Base-by-base conservation (phyloP, 495 filamentous ascomycete species). In the Amorphotheca resinae region DNA sequence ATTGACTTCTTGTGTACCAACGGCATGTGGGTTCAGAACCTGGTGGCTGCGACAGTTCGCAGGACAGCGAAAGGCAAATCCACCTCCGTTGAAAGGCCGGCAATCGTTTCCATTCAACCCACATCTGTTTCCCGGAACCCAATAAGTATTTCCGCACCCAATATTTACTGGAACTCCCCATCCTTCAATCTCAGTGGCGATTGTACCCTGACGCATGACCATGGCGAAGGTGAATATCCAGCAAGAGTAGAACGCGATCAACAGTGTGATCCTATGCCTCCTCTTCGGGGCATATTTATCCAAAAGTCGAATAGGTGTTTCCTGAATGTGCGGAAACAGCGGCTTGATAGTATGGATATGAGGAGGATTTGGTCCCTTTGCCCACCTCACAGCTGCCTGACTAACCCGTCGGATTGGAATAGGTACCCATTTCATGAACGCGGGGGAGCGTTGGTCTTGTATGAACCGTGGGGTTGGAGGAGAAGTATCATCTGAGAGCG, bases 51-150 rank as follows among this genome's bases (percentile, higher is more conserved):
- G 64, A 57, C 87, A 94, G 53, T 79, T 81, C 2, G 81, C 80
- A 20, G 85, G 82, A 53, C 87, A 94, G 37, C 79, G 70, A 58
- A 94, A 94, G 11, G 83, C 69, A 46, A 82, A 71, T 1, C 70
- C 74, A 38, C 70, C 70, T 42, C 74, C 72, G 32, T 67, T 70
- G 53, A 94, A 94, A 0, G 87, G 87, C n/a, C 81, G 74, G 59
- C 87, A 94, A 46, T 76, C 63, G 36, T 79, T 77, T 11, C 87
- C 87, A 49, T 93, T 75, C 7, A 91, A 51, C 3, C 86, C 87
- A 56, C 87, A 94, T 21, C 66, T 64, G 44, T 87, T 87, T 28
- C 77, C 79, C 34, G 69, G 63, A 15, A 63, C 59, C 84, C 84
- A 87, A 42, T 61, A 68, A n/a, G 62, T 58, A 41, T 70, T 66